Base-by-base conservation (phyloP, 345 rosid genomes). In the Gossypium bickii region DNA sequence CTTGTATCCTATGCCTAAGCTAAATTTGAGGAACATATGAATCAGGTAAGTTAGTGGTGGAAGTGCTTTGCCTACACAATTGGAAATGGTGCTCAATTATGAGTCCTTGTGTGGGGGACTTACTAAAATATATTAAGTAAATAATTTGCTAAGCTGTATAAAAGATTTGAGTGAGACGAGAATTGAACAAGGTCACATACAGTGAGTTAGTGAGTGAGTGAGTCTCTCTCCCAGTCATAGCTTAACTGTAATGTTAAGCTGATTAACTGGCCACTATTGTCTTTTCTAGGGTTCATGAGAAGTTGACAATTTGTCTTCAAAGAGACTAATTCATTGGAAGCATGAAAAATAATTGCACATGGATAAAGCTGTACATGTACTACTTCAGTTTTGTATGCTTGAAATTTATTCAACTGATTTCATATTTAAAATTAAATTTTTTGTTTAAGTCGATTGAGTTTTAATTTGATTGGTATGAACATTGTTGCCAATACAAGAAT, bases 341-440 rank as follows among this genome's bases (percentile, higher is more conserved):
- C 72, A 51, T 69, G 45, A 16, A 51, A 49, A 49, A 69, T 69
- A 16, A 49, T 69, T 69, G 72, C 72, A 69, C 59, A 51, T 69
- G 72, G 72, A 69, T 25, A 68, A 53, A 48, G 57, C 51, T 48
- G 43, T 24, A 48, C 43, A 24, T 59, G 17, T 59, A 24, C 41
- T 13, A 27, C 65, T 22, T 58, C 25, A 27, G 49, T 34, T 51
- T 38, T 63, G 12, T 9, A 9, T 63, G 47, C 2, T 53, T 17
- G 20, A 9, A 44, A 10, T 9, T 44, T 27, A 3, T 3, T 44
- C 2, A 12, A 1, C 0, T 44, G 48, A 44, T 44, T 7, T 44
- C 12, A 45, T 29, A 3, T 27, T 27, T 27, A 3, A 27, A 3
- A 27, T 29, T 29, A 4, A 29, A 3, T 29, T 3, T 29, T 29